Conservation (phyloP, 257 asterid genomes). For the Scutellaria galericulata region DNA sequence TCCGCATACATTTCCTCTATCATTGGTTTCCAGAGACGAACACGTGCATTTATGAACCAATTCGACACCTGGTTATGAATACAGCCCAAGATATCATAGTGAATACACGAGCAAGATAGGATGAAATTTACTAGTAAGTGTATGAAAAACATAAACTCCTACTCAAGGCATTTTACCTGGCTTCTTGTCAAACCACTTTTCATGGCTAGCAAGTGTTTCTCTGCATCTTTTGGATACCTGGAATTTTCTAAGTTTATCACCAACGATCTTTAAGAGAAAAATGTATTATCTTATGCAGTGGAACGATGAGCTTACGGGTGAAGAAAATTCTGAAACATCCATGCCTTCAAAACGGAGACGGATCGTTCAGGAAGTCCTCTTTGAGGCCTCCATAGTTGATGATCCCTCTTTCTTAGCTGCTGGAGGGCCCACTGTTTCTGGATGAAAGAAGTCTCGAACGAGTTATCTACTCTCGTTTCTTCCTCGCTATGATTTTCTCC, state of each 20-base stretch:
- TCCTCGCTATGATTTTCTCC: constrained; percentile 44
- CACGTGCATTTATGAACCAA: constrained; percentile 94
- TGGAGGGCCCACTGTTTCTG: constrained; percentile 90
- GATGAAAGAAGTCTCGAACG: constrained; percentile 58
- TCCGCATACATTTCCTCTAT: constrained; percentile 94
- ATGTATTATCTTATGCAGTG: too few species aligned
- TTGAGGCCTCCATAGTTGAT: constrained; percentile 91
- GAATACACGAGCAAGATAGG: background rate
- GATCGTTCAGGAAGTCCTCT: constrained; percentile 94
- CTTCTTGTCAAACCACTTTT: constrained; percentile 91
- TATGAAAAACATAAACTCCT: background rate
- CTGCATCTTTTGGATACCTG: constrained; percentile 94
- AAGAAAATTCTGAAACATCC: constrained; percentile 98
- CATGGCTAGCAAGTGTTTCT: constrained; percentile 87
- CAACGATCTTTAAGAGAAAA: too few species aligned
- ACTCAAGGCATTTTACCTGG: constrained; percentile 52
- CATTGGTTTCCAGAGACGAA: constrained; percentile 94
- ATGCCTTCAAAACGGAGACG: constrained; percentile 85
- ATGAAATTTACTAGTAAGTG: too few species aligned
- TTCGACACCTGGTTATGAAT: constrained; percentile 64
- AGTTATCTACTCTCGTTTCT: constrained; percentile 44
- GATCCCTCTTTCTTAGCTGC: constrained; percentile 76
- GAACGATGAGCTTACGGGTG: constrained; percentile 69
- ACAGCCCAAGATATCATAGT: too few species aligned
- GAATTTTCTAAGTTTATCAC: constrained; percentile 1